Percentiles rank a stretch among this genome's conserved stretches.
phyloP scores from a whole-genome alignment of 768 basidiomycete species.

The Tephrocybe sp. region DNA sequence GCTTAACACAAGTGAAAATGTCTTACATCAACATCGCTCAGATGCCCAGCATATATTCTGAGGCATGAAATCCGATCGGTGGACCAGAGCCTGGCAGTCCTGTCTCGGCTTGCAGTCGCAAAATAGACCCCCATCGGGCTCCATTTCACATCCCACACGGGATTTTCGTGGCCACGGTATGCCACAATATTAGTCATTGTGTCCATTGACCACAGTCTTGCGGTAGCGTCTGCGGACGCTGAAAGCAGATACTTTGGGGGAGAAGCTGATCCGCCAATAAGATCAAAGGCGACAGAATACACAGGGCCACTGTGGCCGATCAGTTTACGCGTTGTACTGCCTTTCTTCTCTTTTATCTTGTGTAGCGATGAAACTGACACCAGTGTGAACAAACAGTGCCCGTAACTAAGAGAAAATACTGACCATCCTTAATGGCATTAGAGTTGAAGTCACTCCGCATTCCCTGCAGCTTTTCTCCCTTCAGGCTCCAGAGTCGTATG shows the following conservation, averaged over 20 bases:
- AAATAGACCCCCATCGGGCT: slow-evolving; percentile 99
- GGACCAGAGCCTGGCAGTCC: slow-evolving; percentile 95
- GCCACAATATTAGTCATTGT: slow-evolving; percentile 92
- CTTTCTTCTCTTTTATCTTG: slow-evolving; percentile 78
- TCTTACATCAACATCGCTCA: slow-evolving; percentile 95
- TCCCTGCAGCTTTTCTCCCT: slow-evolving; percentile 84
- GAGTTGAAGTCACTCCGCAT: slow-evolving; percentile 73
- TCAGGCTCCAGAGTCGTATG: slow-evolving; percentile 91
- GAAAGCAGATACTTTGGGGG: slow-evolving; percentile 89
- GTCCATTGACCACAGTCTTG: slow-evolving; percentile 93
- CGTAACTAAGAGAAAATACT: slow-evolving; percentile 33
- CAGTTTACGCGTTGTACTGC: slow-evolving; percentile 86
- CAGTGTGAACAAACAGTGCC: background rate
- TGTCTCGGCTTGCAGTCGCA: slow-evolving; percentile 90
- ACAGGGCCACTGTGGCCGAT: slow-evolving; percentile 97
- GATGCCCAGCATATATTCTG: slow-evolving; percentile 91
- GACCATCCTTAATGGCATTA: slow-evolving; percentile 69
- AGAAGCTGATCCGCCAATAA: slow-evolving; percentile 80
- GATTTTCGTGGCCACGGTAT: slow-evolving; percentile 94
- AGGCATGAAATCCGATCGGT: slow-evolving; percentile 87
- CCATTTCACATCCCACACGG: slow-evolving; percentile 99
- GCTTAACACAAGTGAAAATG: slow-evolving; percentile 14
- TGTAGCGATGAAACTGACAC: slow-evolving; percentile 54
- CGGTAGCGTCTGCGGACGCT: slow-evolving; percentile 88
- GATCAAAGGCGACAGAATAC: slow-evolving; percentile 93